A percentile compares a stretch with the other conserved stretches of the same genome.
phyloP scores from a whole-genome alignment of 2,329 filamentous ascomycete species.

The Fusarium sp. region DNA sequence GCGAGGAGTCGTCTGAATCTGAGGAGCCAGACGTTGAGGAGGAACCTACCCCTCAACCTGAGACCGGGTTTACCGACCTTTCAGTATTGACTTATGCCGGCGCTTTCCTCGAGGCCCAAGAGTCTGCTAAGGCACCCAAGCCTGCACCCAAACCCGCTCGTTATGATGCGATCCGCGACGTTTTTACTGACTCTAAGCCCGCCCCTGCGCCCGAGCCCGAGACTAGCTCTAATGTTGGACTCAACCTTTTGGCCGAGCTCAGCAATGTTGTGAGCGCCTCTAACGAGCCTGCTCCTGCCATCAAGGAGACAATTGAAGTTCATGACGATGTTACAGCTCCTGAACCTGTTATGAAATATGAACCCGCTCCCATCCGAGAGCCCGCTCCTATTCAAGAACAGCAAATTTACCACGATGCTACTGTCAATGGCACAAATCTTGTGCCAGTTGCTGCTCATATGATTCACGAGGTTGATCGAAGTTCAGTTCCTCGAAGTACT shows the following conservation, averaged over 20 bases:
- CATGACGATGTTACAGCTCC: conserved; percentile 9
- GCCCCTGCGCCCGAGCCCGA: conserved; percentile 46
- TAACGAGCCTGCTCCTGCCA: conserved; percentile 32
- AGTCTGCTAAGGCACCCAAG: conserved; percentile 45
- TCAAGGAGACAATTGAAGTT: conserved; percentile 10
- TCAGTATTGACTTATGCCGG: conserved; percentile 53
- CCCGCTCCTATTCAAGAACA: conserved; percentile 25
- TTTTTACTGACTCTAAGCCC: conserved; percentile 58
- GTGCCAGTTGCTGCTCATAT: conserved; percentile 15
- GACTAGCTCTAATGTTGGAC: conserved; percentile 43
- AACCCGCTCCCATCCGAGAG: conserved; percentile 26
- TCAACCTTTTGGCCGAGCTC: conserved; percentile 55
- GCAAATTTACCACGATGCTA: conserved; percentile 21
- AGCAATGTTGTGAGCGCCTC: conserved; percentile 53
- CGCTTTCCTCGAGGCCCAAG: conserved; percentile 52
- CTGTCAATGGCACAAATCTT: conserved; percentile 19
- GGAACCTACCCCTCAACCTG: conserved; percentile 42
- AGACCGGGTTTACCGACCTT: conserved; percentile 49
- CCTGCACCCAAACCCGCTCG: conserved; percentile 52
- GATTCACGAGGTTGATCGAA: conserved; percentile 43
- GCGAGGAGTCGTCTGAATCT: conserved; percentile 47
- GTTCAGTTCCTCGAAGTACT: conserved; percentile 41
- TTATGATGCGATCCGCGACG: conserved; percentile 59
- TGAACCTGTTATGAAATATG: conserved; percentile 25
- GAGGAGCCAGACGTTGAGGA: conserved; percentile 48